phyloP scores from a whole-genome alignment of 116 monocot species.

The Posidonia oceanica region DNA sequence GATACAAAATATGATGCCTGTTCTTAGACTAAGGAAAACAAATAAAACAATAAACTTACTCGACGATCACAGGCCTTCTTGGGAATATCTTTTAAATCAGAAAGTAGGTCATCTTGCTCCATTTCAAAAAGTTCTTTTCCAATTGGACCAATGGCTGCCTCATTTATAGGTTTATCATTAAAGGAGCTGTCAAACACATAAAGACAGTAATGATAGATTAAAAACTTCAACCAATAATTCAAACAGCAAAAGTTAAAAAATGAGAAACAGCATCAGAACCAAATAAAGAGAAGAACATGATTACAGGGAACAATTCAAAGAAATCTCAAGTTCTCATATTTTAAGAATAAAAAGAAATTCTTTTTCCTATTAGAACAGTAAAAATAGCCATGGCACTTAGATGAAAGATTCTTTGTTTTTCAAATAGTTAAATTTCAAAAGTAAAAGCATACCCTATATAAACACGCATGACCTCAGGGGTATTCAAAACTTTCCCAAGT shows the following conservation, averaged over 20 bases:
- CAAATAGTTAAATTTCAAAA: neutral
- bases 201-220: neutral
- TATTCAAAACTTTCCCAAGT: slow-evolving; percentile 84
- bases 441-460: slow-evolving; percentile 59
- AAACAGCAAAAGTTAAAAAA: neutral
- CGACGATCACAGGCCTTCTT: slow-evolving; percentile 82
- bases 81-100: slow-evolving; percentile 88
- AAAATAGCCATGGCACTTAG: too few species aligned
- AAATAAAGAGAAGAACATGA: too few species aligned
- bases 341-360: neutral
- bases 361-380: too few species aligned
- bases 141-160: slow-evolving; percentile 50
- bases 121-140: slow-evolving; percentile 87
- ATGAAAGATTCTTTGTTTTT: too few species aligned
- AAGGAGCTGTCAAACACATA: slow-evolving; percentile 23
- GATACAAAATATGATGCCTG: neutral
- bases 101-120: slow-evolving; percentile 88
- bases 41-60: slow-evolving; percentile 14
- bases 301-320: too few species aligned
- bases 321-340: too few species aligned
- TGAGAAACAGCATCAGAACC: too few species aligned
- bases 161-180: slow-evolving; percentile 83
- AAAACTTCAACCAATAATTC: neutral
- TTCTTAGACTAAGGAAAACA: neutral
- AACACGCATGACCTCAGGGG: slow-evolving; percentile 87